A percentile compares a stretch with the other conserved stretches of the same genome.
These are phyloP conservation scores for Epipyxis sp. DNA, from an alignment of 108 stramenopile species.

Conservation along the genomic window DNA sequence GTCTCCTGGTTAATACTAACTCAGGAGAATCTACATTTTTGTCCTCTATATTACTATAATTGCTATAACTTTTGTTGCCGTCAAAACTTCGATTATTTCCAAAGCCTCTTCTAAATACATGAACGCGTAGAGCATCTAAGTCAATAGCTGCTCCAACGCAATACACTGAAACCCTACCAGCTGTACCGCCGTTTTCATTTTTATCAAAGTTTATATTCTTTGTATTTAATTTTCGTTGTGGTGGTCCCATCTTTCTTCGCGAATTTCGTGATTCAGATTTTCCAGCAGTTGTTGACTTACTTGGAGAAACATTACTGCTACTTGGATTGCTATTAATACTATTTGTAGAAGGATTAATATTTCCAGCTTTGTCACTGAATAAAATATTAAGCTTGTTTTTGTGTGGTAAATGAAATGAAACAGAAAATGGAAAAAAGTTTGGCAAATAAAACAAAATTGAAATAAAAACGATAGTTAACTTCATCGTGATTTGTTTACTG, in stretches of 20 bases:
- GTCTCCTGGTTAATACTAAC: neutral
- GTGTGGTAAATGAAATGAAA: too few species aligned
- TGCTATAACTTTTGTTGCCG: conserved; percentile 10
- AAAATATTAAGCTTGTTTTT: too few species aligned
- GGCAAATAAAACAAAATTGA: too few species aligned
- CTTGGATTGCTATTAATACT: too few species aligned
- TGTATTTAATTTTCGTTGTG: neutral
- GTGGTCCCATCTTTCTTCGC: neutral
- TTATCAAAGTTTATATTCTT: neutral
- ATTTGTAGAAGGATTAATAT: too few species aligned
- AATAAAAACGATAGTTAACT: too few species aligned
- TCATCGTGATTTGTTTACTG: too few species aligned
- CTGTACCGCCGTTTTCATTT: conserved; percentile 6
- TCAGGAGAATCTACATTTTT: conserved; percentile 17
- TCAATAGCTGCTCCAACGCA: conserved; percentile 33
- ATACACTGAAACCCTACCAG: conserved; percentile 32
- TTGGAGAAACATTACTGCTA: too few species aligned
- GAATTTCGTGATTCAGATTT: too few species aligned
- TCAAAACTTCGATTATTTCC: conserved; percentile 22
- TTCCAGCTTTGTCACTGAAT: too few species aligned
- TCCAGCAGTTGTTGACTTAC: too few species aligned
- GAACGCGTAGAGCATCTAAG: conserved; percentile 36
- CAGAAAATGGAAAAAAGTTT: too few species aligned
- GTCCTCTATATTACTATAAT: conserved; percentile 24
- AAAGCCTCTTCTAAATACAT: conserved; percentile 16